phyloP scores from a whole-genome alignment of 805 yeast genomes.

The Candida verbasci region DNA sequence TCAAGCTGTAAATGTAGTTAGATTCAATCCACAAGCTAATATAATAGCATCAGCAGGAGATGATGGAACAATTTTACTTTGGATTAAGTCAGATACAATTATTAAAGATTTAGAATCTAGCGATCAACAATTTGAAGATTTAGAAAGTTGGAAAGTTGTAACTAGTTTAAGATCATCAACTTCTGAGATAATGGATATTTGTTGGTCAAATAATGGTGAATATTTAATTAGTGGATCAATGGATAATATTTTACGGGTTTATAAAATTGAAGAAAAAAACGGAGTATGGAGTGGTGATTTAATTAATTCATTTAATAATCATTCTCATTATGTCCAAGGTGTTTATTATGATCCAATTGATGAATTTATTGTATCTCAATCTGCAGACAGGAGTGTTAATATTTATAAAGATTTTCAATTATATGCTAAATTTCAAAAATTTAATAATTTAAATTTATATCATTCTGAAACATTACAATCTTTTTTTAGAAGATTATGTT shows the following conservation, averaged over 20 bases:
- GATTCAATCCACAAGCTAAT: slow-evolving; percentile 71
- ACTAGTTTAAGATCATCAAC: slow-evolving; percentile 55
- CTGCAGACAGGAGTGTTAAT: slow-evolving; percentile 81
- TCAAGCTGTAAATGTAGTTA: slow-evolving; percentile 88
- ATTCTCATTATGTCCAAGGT: slow-evolving; percentile 91
- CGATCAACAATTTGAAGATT: slow-evolving; percentile 40
- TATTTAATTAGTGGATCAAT: slow-evolving; percentile 84
- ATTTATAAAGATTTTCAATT: slow-evolving; percentile 42
- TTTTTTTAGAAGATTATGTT: slow-evolving; percentile 79
- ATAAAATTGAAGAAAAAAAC: slow-evolving; percentile 14
- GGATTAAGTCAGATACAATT: slow-evolving; percentile 59
- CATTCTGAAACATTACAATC: slow-evolving; percentile 87
- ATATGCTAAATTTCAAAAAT: slow-evolving; percentile 12
- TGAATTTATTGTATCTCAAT: slow-evolving; percentile 75
- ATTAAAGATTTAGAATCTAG: slow-evolving; percentile 51
- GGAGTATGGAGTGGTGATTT: slow-evolving; percentile 53
- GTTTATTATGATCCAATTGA: slow-evolving; percentile 91
- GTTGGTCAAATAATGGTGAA: slow-evolving; percentile 86
- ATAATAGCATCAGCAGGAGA: slow-evolving; percentile 89
- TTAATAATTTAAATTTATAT: slow-evolving; percentile 36
- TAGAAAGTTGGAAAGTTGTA: slow-evolving; percentile 73
- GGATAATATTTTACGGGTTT: slow-evolving; percentile 79
- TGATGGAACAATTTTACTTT: slow-evolving; percentile 82
- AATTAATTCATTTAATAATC: slow-evolving; percentile 61
- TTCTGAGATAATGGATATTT: slow-evolving; percentile 82